A percentile compares a stretch with the other conserved stretches of the same genome.
These are phyloP conservation scores for Xylariaceae sp. DNA, from an alignment of 2,329 filamentous ascomycete genomes.

Conservation along the genomic window DNA sequence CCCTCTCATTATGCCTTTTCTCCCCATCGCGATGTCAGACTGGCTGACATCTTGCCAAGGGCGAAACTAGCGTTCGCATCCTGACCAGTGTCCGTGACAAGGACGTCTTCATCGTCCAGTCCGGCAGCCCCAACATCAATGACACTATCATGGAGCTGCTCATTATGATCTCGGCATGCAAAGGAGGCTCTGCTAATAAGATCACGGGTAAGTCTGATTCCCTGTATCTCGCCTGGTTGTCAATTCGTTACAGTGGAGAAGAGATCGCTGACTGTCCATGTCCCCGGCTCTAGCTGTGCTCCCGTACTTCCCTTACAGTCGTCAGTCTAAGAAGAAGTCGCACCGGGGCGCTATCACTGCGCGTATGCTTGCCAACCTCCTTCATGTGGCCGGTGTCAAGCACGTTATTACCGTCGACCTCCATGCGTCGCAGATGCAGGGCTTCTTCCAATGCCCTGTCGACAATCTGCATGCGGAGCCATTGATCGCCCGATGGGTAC, in stretches of 20 bases:
- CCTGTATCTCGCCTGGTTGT: constrained; percentile 3
- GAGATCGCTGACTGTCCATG: constrained; percentile 11
- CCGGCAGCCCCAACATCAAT: constrained; percentile 91
- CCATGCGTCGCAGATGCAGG: constrained; percentile 98
- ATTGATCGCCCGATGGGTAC: constrained; percentile 92
- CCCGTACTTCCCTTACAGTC: constrained; percentile 97
- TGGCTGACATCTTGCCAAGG: constrained; percentile 40
- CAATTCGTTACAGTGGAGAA: not conserved
- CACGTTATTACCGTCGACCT: constrained; percentile 97
- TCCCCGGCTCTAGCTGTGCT: constrained; percentile 59
- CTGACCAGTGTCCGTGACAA: constrained; percentile 83
- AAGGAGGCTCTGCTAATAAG: constrained; percentile 93
- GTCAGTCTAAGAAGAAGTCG: constrained; percentile 98
- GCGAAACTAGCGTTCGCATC: constrained; percentile 65
- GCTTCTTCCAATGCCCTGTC: constrained; percentile 96
- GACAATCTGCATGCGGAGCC: constrained; percentile 97
- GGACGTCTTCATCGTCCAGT: constrained; percentile 98
- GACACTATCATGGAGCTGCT: constrained; percentile 98
- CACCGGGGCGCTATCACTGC: constrained; percentile 95
- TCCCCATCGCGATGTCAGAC: constrained; percentile 10
- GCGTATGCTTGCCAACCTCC: constrained; percentile 91
- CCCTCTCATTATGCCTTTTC: not conserved
- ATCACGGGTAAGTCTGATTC: constrained; percentile 67
- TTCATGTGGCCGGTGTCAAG: constrained; percentile 89
- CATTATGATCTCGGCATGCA: constrained; percentile 98